phyloP scores from a whole-genome alignment of 306 rosid species.

The Glycyrrhiza uralensis region DNA sequence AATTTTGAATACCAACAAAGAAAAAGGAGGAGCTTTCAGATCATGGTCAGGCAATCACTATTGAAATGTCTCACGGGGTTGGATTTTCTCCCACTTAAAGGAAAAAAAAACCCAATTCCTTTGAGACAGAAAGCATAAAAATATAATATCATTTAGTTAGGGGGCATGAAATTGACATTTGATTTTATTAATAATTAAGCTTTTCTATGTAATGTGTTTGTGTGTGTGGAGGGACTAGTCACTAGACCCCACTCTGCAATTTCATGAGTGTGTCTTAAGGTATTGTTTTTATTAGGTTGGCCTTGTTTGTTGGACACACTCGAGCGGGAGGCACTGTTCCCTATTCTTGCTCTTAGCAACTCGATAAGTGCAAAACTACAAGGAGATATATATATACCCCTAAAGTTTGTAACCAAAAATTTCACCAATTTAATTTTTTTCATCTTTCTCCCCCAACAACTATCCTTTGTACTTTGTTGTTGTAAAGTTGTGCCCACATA shows the following conservation, averaged over 20 bases:
- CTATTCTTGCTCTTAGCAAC: slow-evolving; percentile 58
- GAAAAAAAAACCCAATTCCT: slow-evolving; percentile 44
- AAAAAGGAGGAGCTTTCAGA: slow-evolving; percentile 6
- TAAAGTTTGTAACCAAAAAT: slow-evolving; percentile 27
- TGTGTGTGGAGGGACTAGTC: neutral
- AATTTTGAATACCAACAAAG: slow-evolving; percentile 49
- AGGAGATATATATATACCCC: slow-evolving; percentile 33
- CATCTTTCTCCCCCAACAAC: slow-evolving; percentile 45
- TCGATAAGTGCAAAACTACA: slow-evolving; percentile 78
- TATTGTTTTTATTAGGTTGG: slow-evolving; percentile 76
- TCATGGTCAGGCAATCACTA: slow-evolving; percentile 19
- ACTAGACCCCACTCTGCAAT: slow-evolving; percentile 34
- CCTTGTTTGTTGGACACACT: slow-evolving; percentile 63
- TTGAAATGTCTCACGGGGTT: slow-evolving; percentile 48
- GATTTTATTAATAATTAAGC: slow-evolving; percentile 28
- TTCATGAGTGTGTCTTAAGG: slow-evolving; percentile 42
- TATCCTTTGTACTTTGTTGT: slow-evolving; percentile 61
- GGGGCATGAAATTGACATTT: slow-evolving; percentile 53
- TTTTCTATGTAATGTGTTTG: no score
- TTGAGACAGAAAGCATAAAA: slow-evolving; percentile 48
- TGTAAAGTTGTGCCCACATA: slow-evolving; percentile 54
- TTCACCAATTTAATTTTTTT: neutral
- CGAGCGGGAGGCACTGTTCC: slow-evolving; percentile 43
- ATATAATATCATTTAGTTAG: slow-evolving; percentile 25
- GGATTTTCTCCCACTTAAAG: slow-evolving; percentile 53